Evolutionary conservation across 2,329 filamentous ascomycete species (phyloP), one percentile per base, ranked within the genome.

Genomic region (Trichoderma atroviride): DNA sequence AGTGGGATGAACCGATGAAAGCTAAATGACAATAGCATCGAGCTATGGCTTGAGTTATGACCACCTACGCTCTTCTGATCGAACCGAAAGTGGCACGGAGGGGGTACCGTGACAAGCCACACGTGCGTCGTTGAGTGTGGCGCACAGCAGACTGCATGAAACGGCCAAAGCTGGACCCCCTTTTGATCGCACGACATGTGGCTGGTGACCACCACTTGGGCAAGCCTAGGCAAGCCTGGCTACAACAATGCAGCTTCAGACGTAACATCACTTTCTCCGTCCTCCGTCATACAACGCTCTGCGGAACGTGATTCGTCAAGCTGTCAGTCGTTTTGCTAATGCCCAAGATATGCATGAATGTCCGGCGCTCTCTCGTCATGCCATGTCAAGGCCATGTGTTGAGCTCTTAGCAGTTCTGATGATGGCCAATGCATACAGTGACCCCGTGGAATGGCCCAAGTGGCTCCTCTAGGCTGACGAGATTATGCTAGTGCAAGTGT

Each of bases 41-140:
- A 60, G 68, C 43, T 61, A 52, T 67, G 55, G 61, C 24, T 40
- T 14, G 35, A 53, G 69, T 47, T 68, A 43, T 68, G 64, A 70
- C 69, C 69, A 70, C 69, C 58, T 68, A 68, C 57, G 55, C 64
- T 55, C 64, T 68, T 70, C 63, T 70, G 69, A 68, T 68, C 69
- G 50, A 55, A 22, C 64, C 64, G 50, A 70, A 53, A 43, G 69
- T 70, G 47, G 68, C 60, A 68, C 52, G 50, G 52, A 31, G 43
- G 43, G 68, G 61, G 68, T 56, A 47, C 60, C 13, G 19, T 53
- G 56, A 60, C 56, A 55, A 69, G 68, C 68, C 68, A 70, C 68
- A 70, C 55, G 56, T 70, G 56, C 50, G 58, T 24, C 27, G 47
- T 35, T 53, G 5, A 6, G 47, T 19, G 65, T 61, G 65, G 65